These are phyloP conservation scores for Sphaerulina musiva DNA, from an alignment of 2,329 filamentous ascomycete genomes.

Conservation along the genomic window DNA sequence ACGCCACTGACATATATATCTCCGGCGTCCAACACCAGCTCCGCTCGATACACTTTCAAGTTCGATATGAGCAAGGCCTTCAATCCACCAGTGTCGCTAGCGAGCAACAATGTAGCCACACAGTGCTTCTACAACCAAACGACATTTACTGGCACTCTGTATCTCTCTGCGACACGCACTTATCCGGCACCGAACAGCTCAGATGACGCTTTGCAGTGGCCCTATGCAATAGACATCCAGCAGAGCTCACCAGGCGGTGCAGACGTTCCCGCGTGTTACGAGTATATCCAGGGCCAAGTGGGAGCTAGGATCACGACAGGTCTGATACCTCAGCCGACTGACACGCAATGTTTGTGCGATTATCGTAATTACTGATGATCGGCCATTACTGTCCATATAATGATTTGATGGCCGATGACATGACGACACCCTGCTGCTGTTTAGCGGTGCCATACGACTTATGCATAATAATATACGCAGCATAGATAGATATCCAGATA, in stretches of 20 bases:
- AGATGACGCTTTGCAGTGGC: conserved; percentile 41
- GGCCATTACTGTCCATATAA: not conserved
- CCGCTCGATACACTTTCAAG: conserved; percentile 55
- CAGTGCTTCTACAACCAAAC: conserved; percentile 56
- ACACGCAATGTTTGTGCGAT: conserved; percentile 40
- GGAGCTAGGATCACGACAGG: conserved; percentile 35
- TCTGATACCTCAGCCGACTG: conserved; percentile 33
- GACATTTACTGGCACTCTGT: conserved; percentile 52
- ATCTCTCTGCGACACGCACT: conserved; percentile 33
- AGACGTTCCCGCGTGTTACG: conserved; percentile 51
- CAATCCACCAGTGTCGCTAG: conserved; percentile 43
- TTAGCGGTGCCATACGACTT: too few species aligned
- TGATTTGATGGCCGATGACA: conserved; percentile 8
- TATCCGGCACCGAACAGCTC: conserved; percentile 17
- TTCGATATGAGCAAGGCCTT: conserved; percentile 50
- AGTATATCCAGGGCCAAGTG: conserved; percentile 34
- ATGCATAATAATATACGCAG: too few species aligned
- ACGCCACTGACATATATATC: conserved; percentile 47
- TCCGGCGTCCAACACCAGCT: conserved; percentile 35
- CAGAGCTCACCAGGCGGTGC: conserved; percentile 41
- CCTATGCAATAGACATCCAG: conserved; percentile 54
- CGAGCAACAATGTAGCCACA: conserved; percentile 41
- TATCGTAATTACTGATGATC: conserved; percentile 38
- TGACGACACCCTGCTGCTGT: not conserved
- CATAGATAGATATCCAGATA: too few species aligned